A percentile compares a stretch with the other conserved stretches of the same genome.
Conservation (phyloP, 2,329 filamentous ascomycete species). For the Boeremia lycopersici region DNA sequence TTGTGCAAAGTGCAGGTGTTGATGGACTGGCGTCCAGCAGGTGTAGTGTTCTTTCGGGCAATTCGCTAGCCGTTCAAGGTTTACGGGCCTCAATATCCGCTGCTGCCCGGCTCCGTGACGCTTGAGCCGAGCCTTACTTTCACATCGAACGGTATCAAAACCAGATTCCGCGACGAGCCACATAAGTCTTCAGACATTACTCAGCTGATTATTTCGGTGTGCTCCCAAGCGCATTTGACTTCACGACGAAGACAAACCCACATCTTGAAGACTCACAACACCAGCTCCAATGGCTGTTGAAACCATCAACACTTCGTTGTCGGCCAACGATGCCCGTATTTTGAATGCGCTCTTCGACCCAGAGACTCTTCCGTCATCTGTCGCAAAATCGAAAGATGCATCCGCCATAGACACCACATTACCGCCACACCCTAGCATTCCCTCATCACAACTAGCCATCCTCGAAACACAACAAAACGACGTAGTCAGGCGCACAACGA, state of each 20-base stretch:
- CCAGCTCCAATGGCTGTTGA: constrained; percentile 26
- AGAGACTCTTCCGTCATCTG: constrained; percentile 49
- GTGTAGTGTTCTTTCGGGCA: constrained; percentile 9
- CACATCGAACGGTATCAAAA: constrained; percentile 4
- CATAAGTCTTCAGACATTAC: not conserved
- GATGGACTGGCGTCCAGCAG: not conserved
- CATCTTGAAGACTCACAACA: not conserved
- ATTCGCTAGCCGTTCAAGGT: constrained; percentile 1
- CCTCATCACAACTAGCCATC: constrained; percentile 41
- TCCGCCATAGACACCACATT: constrained; percentile 53
- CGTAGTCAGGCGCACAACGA: constrained; percentile 49
- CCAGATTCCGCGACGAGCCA: not conserved
- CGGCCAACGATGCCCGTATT: constrained; percentile 46
- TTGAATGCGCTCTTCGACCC: constrained; percentile 50
- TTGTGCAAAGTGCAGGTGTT: not conserved
- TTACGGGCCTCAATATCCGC: constrained; percentile 17
- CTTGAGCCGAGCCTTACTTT: constrained; percentile 22
- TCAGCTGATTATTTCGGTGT: not conserved
- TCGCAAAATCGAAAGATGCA: constrained; percentile 55
- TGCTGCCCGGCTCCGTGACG: not conserved
- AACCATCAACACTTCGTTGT: constrained; percentile 55
- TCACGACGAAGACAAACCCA: not conserved
- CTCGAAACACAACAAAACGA: constrained; percentile 52
- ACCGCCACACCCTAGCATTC: constrained; percentile 50
- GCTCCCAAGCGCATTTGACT: not conserved